phyloP scores from a whole-genome alignment of 2,329 filamentous ascomycete genomes.

The Tympanopsis confertula region DNA sequence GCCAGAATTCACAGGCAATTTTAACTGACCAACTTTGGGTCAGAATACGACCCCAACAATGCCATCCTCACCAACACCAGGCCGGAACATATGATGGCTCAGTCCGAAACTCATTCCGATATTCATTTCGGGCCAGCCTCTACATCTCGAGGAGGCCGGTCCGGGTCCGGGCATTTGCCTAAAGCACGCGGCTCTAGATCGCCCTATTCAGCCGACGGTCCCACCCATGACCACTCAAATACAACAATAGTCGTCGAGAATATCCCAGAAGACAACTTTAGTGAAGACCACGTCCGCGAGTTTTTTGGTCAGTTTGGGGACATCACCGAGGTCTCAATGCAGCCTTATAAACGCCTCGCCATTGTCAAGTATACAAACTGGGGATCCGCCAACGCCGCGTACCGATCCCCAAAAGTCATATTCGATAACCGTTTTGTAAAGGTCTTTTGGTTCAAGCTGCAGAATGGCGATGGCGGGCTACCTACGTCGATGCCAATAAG shows the following conservation, averaged over 20 bases:
- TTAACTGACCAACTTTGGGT: slow-evolving; percentile 4
- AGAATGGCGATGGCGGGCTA: slow-evolving; percentile 16
- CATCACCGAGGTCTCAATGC: slow-evolving; percentile 52
- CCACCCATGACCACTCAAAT: slow-evolving; percentile 48
- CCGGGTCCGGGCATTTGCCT: no score
- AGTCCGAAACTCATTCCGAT: no score
- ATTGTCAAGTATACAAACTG: slow-evolving; percentile 59
- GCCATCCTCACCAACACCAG: slow-evolving; percentile 20
- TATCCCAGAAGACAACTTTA: slow-evolving; percentile 62
- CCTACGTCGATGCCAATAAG: slow-evolving; percentile 10
- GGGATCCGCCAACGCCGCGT: slow-evolving; percentile 57
- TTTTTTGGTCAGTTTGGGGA: slow-evolving; percentile 67
- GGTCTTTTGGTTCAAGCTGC: slow-evolving; percentile 64
- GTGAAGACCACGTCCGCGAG: slow-evolving; percentile 48
- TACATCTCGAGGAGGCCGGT: no score
- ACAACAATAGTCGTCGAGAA: slow-evolving; percentile 66
- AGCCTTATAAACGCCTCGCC: slow-evolving; percentile 54
- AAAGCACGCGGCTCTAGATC: slow-evolving; percentile 35
- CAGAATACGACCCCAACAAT: slow-evolving; percentile 49
- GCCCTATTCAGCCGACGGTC: slow-evolving; percentile 52
- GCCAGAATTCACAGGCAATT: slow-evolving; percentile 2
- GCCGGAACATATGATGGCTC: no score
- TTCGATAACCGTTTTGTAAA: slow-evolving; percentile 82
- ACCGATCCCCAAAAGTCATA: slow-evolving; percentile 66
- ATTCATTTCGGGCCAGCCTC: no score